Evolutionary conservation across 1,139 yeast genomes (phyloP).

Genomic region (Suhomyces yuchorum): DNA sequence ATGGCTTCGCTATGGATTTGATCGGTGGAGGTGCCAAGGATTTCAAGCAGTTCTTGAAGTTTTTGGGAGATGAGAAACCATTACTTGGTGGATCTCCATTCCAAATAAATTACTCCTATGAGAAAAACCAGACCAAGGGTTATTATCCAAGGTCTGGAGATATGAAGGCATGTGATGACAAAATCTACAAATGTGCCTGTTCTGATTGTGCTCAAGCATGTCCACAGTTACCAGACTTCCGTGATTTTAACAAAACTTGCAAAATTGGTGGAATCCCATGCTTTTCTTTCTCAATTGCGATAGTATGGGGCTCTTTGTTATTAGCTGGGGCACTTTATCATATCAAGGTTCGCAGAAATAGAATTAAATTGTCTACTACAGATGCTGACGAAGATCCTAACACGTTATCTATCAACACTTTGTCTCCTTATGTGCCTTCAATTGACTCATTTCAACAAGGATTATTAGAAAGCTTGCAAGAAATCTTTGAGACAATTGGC

Average conservation of each 20-base stretch:
- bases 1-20: slow-evolving; percentile 94
- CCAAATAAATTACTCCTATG: slow-evolving; percentile 78
- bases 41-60: slow-evolving; percentile 72
- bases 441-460: slow-evolving; percentile 7
- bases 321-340: slow-evolving; percentile 43
- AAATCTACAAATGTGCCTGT: slow-evolving; percentile 79
- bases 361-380: not conserved
- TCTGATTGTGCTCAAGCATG: slow-evolving; percentile 85
- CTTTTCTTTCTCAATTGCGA: slow-evolving; percentile 62
- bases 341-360: slow-evolving; percentile 26
- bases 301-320: slow-evolving; percentile 47
- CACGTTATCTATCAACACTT: slow-evolving; percentile 1
- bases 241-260: slow-evolving; percentile 44
- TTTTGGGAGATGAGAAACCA: slow-evolving; percentile 93
- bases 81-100: slow-evolving; percentile 93
- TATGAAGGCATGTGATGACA: slow-evolving; percentile 61
- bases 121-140: slow-evolving; percentile 23
- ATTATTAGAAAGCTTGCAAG: slow-evolving; percentile 24
- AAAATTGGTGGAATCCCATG: slow-evolving; percentile 68
- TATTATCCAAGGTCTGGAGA: slow-evolving; percentile 31
- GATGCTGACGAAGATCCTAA: not conserved
- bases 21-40: slow-evolving; percentile 94
- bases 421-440: not conserved
- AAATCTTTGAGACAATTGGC: slow-evolving; percentile 50
- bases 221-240: slow-evolving; percentile 59